phyloP scores from a whole-genome alignment of 2,329 filamentous ascomycete species.

The Hymenoscyphus fraxineus region DNA sequence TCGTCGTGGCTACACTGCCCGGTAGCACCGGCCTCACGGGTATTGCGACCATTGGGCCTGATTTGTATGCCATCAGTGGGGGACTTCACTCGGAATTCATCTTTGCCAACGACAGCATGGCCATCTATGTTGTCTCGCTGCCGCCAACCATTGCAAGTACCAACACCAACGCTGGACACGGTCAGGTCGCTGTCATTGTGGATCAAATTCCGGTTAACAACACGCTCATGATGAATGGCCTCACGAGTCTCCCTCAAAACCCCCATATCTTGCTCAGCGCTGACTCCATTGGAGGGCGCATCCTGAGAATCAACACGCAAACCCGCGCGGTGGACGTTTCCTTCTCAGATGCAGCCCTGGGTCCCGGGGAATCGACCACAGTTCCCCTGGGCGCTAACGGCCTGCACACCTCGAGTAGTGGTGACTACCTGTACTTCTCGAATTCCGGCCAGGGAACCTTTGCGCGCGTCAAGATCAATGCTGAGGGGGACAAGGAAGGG shows the following conservation, averaged over 20 bases:
- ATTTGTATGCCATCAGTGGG: background rate
- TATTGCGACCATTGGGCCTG: background rate
- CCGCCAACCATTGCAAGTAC: background rate
- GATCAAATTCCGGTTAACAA: too few species aligned
- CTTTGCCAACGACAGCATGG: slow-evolving; percentile 5
- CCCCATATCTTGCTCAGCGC: too few species aligned
- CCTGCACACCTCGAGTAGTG: slow-evolving; percentile 3
- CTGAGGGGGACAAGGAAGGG: slow-evolving; percentile 1
- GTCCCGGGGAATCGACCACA: background rate
- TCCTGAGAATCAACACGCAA: background rate
- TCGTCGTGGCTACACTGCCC: background rate
- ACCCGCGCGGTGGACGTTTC: slow-evolving; percentile 21
- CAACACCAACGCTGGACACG: background rate
- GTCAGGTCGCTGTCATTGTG: too few species aligned
- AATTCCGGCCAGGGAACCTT: slow-evolving; percentile 10
- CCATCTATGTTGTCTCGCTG: background rate
- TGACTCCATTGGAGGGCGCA: background rate
- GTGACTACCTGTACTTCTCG: slow-evolving; percentile 10
- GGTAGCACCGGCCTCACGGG: background rate
- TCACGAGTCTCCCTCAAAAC: too few species aligned
- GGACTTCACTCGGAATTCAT: background rate
- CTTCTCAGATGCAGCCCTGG: background rate
- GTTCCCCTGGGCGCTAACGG: slow-evolving; percentile 13
- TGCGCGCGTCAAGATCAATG: slow-evolving; percentile 10
- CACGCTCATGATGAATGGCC: too few species aligned